Base-by-base conservation (phyloP, 2,329 filamentous ascomycete genomes). In the Diplodia corticola region DNA sequence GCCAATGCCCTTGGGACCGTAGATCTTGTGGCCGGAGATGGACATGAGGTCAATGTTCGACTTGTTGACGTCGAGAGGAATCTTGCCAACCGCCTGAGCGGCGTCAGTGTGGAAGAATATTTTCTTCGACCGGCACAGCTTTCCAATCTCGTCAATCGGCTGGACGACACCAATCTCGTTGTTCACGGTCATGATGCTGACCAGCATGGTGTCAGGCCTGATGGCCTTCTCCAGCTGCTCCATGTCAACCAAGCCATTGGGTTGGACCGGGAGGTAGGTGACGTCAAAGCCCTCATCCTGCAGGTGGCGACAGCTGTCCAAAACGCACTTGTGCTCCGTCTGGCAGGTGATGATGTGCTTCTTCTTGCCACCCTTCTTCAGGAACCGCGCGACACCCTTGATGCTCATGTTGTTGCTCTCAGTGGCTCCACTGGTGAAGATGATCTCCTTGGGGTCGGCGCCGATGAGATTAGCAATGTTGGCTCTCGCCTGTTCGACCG, bases 331-430 rank as follows among this genome's bases (percentile, higher is more conserved):
- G 85, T 99, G 95, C 81, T 99, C 95, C 0, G 95, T 99, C 82
- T 98, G 95, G 46, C 89, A 92, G 26, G 95, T 99, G 78, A 99
- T 93, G 75, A 99, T 94, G 80, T 99, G 95, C 82, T 91, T 97
- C 88, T 98, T 98, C 87, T 97, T 97, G 73, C 93, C 93, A 2
- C 88, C 89, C 67, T 92, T 88, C 70, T 92, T 93, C 77, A 97
- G 97, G 81, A 99, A 99, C 69, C 94, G 87, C 22, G 95, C 93
- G 9, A 99, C 94, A 69, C 95, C 95, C 82, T 99, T 99, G 82
- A 99, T 92, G 79, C 93, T 97, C 95, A 99, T 99, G 75, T 99
- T 99, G 81, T 99, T 99, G 77, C 93, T 97, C 82, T 99, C 95
- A 0, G 95, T 99, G 17, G 95, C 95, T 65, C 95, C 95, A 73